A percentile compares a stretch with the other conserved stretches of the same genome.
Conservation (phyloP, 1,284 basidiomycete genomes). For the Microbotryum saponariae region DNA sequence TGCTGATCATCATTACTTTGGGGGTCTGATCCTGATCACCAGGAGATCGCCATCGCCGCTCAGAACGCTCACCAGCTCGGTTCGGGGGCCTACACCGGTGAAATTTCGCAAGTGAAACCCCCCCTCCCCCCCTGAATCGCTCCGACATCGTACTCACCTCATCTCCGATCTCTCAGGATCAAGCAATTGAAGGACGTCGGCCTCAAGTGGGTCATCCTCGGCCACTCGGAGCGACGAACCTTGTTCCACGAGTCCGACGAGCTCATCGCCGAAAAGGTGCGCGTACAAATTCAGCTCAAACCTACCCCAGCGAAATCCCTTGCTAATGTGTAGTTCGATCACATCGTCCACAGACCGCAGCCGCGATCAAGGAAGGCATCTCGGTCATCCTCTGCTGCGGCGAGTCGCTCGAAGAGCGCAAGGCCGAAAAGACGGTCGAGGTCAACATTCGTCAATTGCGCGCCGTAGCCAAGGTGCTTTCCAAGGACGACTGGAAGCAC, state of each 20-base stretch:
- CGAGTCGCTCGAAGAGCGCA: constrained; percentile 85
- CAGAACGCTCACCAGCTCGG: constrained; percentile 85
- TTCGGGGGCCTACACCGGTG: constrained; percentile 90
- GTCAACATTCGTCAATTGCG: constrained; percentile 79
- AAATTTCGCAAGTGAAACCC: constrained; percentile 79
- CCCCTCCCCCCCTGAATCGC: too few relatives aligned
- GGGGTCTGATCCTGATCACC: too few relatives aligned
- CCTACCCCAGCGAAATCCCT: not conserved
- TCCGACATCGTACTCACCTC: not conserved
- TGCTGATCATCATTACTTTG: too few relatives aligned
- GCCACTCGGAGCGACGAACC: constrained; percentile 94
- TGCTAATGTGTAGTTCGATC: not conserved
- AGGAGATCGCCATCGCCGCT: constrained; percentile 57
- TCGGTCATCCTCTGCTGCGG: constrained; percentile 93
- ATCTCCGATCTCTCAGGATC: constrained; percentile 42
- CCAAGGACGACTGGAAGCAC: constrained; percentile 75
- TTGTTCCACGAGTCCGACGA: constrained; percentile 79
- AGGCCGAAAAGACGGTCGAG: constrained; percentile 64
- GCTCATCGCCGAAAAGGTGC: constrained; percentile 77
- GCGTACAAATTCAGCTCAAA: too few relatives aligned
- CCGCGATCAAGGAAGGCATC: constrained; percentile 64
- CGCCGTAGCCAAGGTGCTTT: constrained; percentile 57
- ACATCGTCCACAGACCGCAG: constrained; percentile 22
- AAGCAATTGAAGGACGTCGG: constrained; percentile 74
- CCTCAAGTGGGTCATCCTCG: constrained; percentile 89